Conservation (phyloP, 2,329 filamentous ascomycete genomes). For the Phaeomoniella chlamydospora region DNA sequence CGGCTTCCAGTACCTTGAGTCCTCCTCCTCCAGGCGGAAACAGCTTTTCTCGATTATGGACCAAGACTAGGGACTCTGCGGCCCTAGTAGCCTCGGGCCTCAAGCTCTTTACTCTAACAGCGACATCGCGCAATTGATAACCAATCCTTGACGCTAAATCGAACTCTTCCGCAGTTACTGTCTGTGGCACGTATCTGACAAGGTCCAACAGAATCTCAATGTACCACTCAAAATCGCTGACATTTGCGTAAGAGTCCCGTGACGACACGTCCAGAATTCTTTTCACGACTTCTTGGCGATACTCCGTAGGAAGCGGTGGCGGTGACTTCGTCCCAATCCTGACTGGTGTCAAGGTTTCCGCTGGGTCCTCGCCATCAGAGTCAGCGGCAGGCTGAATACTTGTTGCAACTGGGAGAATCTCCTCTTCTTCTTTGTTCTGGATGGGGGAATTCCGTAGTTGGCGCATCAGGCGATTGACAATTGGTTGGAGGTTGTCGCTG, state of each 20-base stretch:
- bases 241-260: constrained; percentile 69
- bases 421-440: constrained; percentile 35
- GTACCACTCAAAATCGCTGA: constrained; percentile 95
- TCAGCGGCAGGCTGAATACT: constrained; percentile 36
- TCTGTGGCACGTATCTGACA: constrained; percentile 16
- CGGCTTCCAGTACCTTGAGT: constrained; percentile 54
- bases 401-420: constrained; percentile 15
- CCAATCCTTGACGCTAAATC: constrained; percentile 44
- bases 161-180: constrained; percentile 2
- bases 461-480: constrained; percentile 75
- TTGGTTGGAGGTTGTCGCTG: constrained; percentile 65
- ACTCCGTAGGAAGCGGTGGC: constrained; percentile 67
- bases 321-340: constrained; percentile 32
- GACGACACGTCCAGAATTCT: constrained; percentile 83
- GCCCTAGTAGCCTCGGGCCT: constrained; percentile 67
- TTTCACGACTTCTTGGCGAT: constrained; percentile 66
- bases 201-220: constrained; percentile 79
- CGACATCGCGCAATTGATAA: constrained; percentile 73
- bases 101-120: constrained; percentile 79
- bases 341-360: constrained; percentile 39
- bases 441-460: constrained; percentile 60
- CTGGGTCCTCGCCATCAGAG: constrained; percentile 42
- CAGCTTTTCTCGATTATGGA: constrained; percentile 43
- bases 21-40: constrained; percentile 37
- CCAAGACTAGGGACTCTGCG: constrained; percentile 57